These are phyloP conservation scores for Sporothrix variecibatus DNA, from an alignment of 2,329 filamentous ascomycete species.

Conservation along the genomic window DNA sequence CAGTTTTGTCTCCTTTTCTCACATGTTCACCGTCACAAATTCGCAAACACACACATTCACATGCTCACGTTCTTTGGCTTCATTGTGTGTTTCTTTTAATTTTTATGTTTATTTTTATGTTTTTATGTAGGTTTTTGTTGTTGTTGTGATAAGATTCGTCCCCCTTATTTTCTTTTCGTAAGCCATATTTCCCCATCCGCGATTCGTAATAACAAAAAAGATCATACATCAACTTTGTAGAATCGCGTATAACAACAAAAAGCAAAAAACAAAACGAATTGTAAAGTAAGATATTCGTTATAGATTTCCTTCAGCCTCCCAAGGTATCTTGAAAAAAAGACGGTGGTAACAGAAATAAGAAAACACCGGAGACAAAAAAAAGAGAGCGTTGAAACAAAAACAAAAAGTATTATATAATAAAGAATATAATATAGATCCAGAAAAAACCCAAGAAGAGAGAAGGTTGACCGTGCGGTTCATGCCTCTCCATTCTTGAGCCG, in stretches of 20 bases:
- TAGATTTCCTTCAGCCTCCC: neutral
- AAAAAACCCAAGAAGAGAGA: neutral
- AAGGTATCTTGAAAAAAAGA: neutral
- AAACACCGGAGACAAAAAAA: neutral
- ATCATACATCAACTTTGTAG: neutral
- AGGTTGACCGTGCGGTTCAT: neutral
- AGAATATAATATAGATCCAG: neutral
- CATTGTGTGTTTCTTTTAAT: neutral
- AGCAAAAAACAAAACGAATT: neutral
- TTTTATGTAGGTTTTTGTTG: neutral
- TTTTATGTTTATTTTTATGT: neutral
- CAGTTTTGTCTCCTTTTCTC: neutral
- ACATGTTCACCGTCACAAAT: neutral
- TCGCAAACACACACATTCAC: too few relatives aligned
- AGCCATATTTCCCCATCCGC: neutral
- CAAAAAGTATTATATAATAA: constrained; percentile 2
- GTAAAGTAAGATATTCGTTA: neutral
- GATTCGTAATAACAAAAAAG: neutral
- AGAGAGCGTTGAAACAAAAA: neutral
- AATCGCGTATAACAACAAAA: neutral
- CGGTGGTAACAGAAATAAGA: neutral
- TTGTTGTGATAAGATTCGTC: neutral
- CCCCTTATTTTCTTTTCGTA: neutral
- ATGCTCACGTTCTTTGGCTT: too few relatives aligned
- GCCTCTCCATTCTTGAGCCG: neutral